Base-by-base conservation (phyloP, 306 rosid species). In the Hippophae rhamnoides region DNA sequence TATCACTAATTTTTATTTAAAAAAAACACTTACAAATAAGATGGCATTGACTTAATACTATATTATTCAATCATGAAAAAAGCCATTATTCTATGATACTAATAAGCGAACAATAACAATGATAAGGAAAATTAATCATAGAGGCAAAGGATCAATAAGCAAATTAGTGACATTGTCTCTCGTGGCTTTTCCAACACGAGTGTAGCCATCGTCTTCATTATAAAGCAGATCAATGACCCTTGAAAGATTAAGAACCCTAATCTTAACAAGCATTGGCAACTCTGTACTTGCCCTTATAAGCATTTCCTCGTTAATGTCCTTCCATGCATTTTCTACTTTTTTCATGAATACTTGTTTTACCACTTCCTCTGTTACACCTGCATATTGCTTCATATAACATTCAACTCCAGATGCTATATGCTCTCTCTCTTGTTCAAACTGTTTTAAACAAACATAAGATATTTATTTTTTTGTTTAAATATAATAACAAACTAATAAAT, bases 271-370 rank as follows among this genome's bases (percentile, higher is more conserved):
- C 50, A 11, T 76, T 13, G 90, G 76, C 5, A 77, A 59, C 8
- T 0, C 2, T 2, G 57, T 25, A 31, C 38, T 31, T 31, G 38
- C 57, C 43, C 57, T 52, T 57, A 41, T 3, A 73, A 46, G 5
- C 70, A 79, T 31, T 52, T 62, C 78, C 54, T 77, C 80, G 42
- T 79, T 80, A 40, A 78, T 73, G 42, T 63, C 76, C 75, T 70
- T 75, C 89, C 78, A 82, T 0, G 61, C 53, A 18, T 68, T 51
- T 6, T 13, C 42, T 0, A 73, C 9, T 3, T 66, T 77, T 45
- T 69, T 61, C 0, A 9, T 5, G 3, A 85, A 52, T 31, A 31
- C 5, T 31, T 31, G 38, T 31, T 11, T 1, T 4, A 42, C 4
- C 0, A 62, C 74, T 10, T 77, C 72, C 43, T 63, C 68, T 7